Conservation (phyloP, 1,284 basidiomycete genomes). For the Ganoderma lucidum region DNA sequence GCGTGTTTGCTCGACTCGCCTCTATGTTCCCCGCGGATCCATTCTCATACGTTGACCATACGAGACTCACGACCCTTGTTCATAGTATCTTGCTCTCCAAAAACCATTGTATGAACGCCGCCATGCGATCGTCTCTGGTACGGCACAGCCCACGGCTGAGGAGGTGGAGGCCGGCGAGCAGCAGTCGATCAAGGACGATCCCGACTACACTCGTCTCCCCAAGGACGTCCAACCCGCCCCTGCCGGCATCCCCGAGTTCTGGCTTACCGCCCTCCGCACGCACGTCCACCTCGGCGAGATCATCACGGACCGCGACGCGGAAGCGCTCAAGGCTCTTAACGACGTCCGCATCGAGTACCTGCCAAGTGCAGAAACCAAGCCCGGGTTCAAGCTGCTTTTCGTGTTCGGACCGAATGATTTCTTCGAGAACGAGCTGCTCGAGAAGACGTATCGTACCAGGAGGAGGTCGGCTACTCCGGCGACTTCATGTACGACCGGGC, state of each 20-base stretch:
- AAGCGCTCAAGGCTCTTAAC: constrained; percentile 71
- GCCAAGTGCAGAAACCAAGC: constrained; percentile 69
- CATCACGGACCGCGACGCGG: constrained; percentile 94
- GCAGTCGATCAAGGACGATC: constrained; percentile 73
- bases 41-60: not conserved
- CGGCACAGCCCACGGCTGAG: constrained; percentile 77
- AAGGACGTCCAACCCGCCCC: constrained; percentile 50
- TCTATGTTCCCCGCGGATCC: not conserved
- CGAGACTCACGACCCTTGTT: constrained; percentile 3
- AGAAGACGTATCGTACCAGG: constrained; percentile 97
- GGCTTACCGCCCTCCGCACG: constrained; percentile 96
- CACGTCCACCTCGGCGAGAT: constrained; percentile 88
- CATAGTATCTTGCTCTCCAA: constrained; percentile 85
- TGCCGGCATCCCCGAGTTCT: constrained; percentile 93
- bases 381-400: constrained; percentile 94
- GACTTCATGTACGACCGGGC: constrained; percentile 97
- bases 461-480: constrained; percentile 92
- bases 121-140: constrained; percentile 84
- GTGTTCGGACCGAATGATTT: constrained; percentile 85
- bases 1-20: too few relatives aligned
- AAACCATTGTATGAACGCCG: constrained; percentile 91
- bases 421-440: constrained; percentile 86
- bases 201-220: constrained; percentile 66
- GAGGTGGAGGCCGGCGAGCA: constrained; percentile 87
- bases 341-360: constrained; percentile 79